Evolutionary conservation across 192 early-diverging fungal species (phyloP), one percentile per base, ranked within the genome.

Genomic region (Gryganskiella cystojenkinii): DNA sequence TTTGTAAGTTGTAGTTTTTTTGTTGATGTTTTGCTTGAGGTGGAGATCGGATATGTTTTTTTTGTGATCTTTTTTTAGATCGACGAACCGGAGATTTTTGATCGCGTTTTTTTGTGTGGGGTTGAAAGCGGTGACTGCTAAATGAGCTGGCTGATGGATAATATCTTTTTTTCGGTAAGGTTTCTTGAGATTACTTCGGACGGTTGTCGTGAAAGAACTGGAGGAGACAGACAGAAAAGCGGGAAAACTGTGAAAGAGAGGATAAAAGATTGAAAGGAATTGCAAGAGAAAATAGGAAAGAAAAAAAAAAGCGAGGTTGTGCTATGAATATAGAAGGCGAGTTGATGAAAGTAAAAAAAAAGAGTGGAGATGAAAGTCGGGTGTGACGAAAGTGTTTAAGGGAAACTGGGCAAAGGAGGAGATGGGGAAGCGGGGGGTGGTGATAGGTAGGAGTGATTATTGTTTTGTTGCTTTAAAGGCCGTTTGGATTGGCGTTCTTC

Each of bases 401-500:
- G 3, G 50, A 59, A 45, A 70, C 58, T 70, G 55, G 67, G 49
- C 35, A 47, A 51, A 53, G n/a, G 55, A 25, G 56, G 47, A 28
- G 20, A 14, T 60, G 1, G 24, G 28, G 70, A 20, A 56, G 19
- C 42, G 25, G 61, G 57, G 42, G 30, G 33, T n/a, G 22, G 25
- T 35, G 31, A 9, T 51, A 60, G 59, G 54, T 76, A 78, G 82
- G 67, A 40, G 82, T 78, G 44, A 74, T 72, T 60, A 80, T 64
- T 55, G 67, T 63, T 50, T 31, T 44, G 42, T 52, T 20, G 71
- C 28, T 37, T 43, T 67, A 50, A 45, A 68, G 62, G 37, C 37
- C 13, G 28, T 34, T 64, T 44, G 61, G 79, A 28, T 85, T 73
- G 34, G 80, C 72, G 34, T 84, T 67, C 46, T 81, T 62, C 61